Evolutionary conservation across 331 rosid species (phyloP).

Genomic region (Rosa hybrid): DNA sequence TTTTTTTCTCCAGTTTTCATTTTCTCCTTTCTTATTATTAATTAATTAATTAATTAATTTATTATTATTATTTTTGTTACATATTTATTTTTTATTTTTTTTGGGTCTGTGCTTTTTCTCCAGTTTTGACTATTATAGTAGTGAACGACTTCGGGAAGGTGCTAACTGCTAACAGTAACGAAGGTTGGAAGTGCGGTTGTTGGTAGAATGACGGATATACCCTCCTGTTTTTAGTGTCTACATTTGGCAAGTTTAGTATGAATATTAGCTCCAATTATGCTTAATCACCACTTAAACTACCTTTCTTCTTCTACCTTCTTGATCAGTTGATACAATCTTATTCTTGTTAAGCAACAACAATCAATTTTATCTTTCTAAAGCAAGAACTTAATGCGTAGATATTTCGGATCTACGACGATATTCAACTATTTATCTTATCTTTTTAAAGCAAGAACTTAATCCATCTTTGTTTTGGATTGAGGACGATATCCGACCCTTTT

Average conservation of each 20-base stretch:
- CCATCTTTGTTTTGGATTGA: too few relatives aligned
- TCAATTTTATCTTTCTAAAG: too few relatives aligned
- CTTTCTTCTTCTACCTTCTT: background rate
- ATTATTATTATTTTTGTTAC: too few relatives aligned
- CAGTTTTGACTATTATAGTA: background rate
- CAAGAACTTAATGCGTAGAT: too few relatives aligned
- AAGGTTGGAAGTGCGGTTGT: background rate
- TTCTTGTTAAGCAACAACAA: too few relatives aligned
- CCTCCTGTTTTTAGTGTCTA: background rate
- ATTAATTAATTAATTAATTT: too few relatives aligned
- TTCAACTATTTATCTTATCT: too few relatives aligned
- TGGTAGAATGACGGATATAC: slow-evolving; percentile 6
- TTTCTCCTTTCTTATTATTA: background rate
- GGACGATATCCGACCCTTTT: too few relatives aligned
- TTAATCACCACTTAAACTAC: background rate
- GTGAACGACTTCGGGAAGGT: background rate
- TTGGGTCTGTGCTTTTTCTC: background rate
- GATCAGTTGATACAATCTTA: background rate
- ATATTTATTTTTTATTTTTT: too few relatives aligned
- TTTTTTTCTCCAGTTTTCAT: background rate
- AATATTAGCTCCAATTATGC: background rate
- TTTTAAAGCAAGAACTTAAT: too few relatives aligned
- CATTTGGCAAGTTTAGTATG: too few relatives aligned
- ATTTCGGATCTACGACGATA: too few relatives aligned
- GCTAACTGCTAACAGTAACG: background rate